Evolutionary conservation across 2,329 filamentous ascomycete genomes (phyloP).

Genomic region (Mycogone perniciosa): DNA sequence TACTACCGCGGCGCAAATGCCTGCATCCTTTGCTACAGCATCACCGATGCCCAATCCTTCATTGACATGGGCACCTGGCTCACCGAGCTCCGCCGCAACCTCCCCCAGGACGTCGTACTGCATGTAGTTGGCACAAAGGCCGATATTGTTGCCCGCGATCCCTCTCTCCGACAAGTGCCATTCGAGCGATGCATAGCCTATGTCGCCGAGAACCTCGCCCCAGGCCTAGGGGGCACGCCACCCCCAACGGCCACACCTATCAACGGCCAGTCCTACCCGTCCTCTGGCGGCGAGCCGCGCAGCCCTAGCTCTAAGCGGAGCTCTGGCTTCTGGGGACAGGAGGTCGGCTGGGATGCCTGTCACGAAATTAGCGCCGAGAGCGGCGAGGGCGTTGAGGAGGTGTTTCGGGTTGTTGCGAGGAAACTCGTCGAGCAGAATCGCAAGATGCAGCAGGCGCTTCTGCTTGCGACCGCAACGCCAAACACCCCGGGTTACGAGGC

Average conservation of each 20-base stretch:
- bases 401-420: slow-evolving; percentile 67
- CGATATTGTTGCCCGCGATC: slow-evolving; percentile 83
- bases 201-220: slow-evolving; percentile 83
- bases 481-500: slow-evolving; percentile 42
- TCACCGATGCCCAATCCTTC: slow-evolving; percentile 80
- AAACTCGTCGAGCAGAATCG: slow-evolving; percentile 60
- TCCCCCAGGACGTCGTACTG: slow-evolving; percentile 71
- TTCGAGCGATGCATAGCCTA: slow-evolving; percentile 96
- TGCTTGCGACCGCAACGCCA: slow-evolving; percentile 48
- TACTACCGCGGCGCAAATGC: slow-evolving; percentile 96
- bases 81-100: slow-evolving; percentile 72
- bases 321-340: slow-evolving; percentile 82
- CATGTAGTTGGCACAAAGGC: slow-evolving; percentile 95
- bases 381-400: slow-evolving; percentile 92
- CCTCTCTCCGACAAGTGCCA: slow-evolving; percentile 71
- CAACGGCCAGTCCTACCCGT: slow-evolving; percentile 19
- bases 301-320: slow-evolving; percentile 59
- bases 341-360: slow-evolving; percentile 93
- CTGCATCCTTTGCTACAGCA: slow-evolving; percentile 90
- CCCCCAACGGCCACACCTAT: slow-evolving; percentile 53
- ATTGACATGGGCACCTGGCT: slow-evolving; percentile 91
- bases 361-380: slow-evolving; percentile 94
- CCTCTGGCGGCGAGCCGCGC: slow-evolving; percentile 41
- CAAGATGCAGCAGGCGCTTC: slow-evolving; percentile 53
- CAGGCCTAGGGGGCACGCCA: slow-evolving; percentile 59